phyloP scores from a whole-genome alignment of 2,329 filamentous ascomycete genomes.

The Byssoonygena ceratinophila region DNA sequence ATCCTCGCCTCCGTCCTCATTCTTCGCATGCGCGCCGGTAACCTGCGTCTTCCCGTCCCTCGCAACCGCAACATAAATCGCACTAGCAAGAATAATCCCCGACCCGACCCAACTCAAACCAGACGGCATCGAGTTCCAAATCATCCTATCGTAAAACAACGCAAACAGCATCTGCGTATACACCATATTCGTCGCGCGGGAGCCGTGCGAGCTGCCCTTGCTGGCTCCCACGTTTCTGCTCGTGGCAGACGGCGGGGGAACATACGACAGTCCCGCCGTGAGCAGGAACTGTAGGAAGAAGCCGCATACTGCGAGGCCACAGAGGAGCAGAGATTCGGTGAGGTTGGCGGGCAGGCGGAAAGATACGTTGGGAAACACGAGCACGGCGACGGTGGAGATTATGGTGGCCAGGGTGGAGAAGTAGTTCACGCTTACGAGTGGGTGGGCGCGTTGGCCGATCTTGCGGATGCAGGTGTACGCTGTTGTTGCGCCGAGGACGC shows the following conservation, averaged over 20 bases:
- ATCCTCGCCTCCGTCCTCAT: background rate
- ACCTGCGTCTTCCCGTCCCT: conserved; percentile 28
- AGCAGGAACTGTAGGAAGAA: conserved; percentile 81
- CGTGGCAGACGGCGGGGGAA: conserved; percentile 44
- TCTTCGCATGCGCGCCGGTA: conserved; percentile 14
- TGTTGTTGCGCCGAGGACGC: conserved; percentile 63
- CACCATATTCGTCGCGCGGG: conserved; percentile 54
- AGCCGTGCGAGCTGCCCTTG: conserved; percentile 21
- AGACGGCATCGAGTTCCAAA: conserved; percentile 52
- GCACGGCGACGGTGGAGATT: conserved; percentile 53
- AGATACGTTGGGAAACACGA: conserved; percentile 45
- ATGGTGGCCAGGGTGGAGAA: conserved; percentile 62
- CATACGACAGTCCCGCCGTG: conserved; percentile 62
- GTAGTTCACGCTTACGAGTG: conserved; percentile 77
- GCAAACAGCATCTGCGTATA: conserved; percentile 64
- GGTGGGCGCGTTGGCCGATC: conserved; percentile 69
- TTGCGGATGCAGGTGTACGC: conserved; percentile 69
- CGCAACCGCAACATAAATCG: conserved; percentile 53
- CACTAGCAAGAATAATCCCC: conserved; percentile 53
- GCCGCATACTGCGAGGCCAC: conserved; percentile 60
- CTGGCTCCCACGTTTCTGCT: background rate
- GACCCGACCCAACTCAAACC: conserved; percentile 51
- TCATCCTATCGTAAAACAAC: conserved; percentile 51
- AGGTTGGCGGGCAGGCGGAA: conserved; percentile 46
- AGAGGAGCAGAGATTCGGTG: conserved; percentile 56